Conservation (phyloP, 331 rosid genomes). For the Rhamnella rubrinervis region DNA sequence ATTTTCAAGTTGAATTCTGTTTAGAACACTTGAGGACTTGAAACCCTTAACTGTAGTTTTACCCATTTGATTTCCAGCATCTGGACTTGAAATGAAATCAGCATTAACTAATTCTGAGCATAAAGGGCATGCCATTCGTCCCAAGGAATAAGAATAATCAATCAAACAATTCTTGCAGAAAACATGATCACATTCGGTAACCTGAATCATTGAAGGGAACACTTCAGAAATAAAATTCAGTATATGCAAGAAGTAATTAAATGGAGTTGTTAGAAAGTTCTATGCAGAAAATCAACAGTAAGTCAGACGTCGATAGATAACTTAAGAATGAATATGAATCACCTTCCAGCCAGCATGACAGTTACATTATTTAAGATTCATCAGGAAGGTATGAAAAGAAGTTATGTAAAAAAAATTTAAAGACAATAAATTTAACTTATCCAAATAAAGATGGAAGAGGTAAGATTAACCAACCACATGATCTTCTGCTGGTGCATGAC, state of each 20-base stretch:
- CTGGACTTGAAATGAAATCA: constrained; percentile 56
- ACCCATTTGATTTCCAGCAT: constrained; percentile 33
- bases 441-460: not conserved
- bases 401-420: too few species aligned
- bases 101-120: constrained; percentile 73
- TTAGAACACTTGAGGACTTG: constrained; percentile 78
- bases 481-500: constrained; percentile 77
- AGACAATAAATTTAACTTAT: not conserved
- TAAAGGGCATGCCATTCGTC: constrained; percentile 73
- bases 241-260: not conserved
- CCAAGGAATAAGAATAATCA: constrained; percentile 56
- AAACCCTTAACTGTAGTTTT: constrained; percentile 77
- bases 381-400: too few species aligned
- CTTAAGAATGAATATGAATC: not conserved
- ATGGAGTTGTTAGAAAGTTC: not conserved
- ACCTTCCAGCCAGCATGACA: not conserved
- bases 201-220: constrained; percentile 46
- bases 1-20: constrained; percentile 73
- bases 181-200: constrained; percentile 74
- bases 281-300: not conserved
- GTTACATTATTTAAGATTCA: too few species aligned
- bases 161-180: constrained; percentile 84
- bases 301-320: not conserved
- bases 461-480: constrained; percentile 54
- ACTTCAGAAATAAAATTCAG: not conserved